A percentile compares a stretch with the other conserved stretches of the same genome.
Evolutionary conservation across 2,329 filamentous ascomycete genomes (phyloP).

Genomic region (Hypoxylon sp.): DNA sequence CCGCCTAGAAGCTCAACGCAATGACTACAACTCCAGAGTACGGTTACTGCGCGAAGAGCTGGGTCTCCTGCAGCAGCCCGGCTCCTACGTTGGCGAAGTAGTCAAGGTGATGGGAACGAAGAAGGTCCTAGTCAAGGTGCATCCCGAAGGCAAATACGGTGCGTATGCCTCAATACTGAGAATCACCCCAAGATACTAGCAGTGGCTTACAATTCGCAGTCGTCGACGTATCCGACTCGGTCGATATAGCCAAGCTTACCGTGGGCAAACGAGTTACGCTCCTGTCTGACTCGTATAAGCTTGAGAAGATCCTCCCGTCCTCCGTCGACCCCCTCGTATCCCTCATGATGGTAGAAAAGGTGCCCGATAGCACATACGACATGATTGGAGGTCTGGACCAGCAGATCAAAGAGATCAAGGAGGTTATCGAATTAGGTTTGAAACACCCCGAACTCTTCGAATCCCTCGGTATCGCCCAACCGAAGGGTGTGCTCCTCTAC

Average conservation of each 20-base stretch:
- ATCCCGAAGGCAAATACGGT: conserved; percentile 99
- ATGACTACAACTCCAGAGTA: conserved; percentile 99
- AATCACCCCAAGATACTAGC: neutral
- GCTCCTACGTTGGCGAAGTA: conserved; percentile 98
- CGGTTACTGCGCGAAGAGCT: conserved; percentile 94
- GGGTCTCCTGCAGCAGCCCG: conserved; percentile 93
- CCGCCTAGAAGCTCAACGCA: conserved; percentile 94
- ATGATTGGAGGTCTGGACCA: conserved; percentile 99
- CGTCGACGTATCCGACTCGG: conserved; percentile 92
- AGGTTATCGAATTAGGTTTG: conserved; percentile 97
- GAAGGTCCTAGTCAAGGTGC: conserved; percentile 98
- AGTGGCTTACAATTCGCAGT: conserved; percentile 63
- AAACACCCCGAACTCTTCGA: conserved; percentile 99
- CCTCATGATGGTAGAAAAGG: conserved; percentile 99
- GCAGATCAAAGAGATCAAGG: conserved; percentile 99
- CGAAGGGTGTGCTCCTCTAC: conserved; percentile 96
- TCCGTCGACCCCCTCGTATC: conserved; percentile 98
- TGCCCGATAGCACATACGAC: conserved; percentile 99
- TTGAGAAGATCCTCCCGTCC: conserved; percentile 97
- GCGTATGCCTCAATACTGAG: conserved; percentile 44
- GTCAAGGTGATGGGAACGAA: conserved; percentile 99
- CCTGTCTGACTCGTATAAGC: conserved; percentile 96
- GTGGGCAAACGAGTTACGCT: conserved; percentile 97
- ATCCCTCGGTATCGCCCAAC: conserved; percentile 97
- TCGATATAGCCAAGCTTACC: conserved; percentile 95